Percentiles rank a stretch among this genome's conserved stretches.
phyloP scores from a whole-genome alignment of 805 yeast genomes.

The Kodamaea kakaduensis region DNA sequence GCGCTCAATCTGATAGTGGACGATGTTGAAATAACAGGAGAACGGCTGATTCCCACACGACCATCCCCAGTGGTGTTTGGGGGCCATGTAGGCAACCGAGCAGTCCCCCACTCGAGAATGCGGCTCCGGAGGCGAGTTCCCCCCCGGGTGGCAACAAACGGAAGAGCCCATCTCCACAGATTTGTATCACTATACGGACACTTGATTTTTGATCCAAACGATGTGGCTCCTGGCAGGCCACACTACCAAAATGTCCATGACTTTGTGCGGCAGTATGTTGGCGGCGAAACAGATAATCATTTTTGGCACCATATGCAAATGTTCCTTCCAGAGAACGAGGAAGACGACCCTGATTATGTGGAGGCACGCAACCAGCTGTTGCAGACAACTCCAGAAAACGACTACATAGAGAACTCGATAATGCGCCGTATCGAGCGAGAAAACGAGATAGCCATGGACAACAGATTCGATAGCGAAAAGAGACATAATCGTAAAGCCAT shows the following conservation, averaged over 20 bases:
- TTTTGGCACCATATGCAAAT: conserved; percentile 1
- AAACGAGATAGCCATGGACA: conserved; percentile 34
- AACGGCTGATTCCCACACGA: conserved; percentile 15
- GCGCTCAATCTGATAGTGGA: conserved; percentile 7
- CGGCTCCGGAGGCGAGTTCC: not conserved
- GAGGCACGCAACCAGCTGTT: conserved; percentile 5
- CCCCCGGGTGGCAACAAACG: not conserved
- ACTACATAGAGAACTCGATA: conserved; percentile 25
- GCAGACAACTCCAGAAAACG: conserved; percentile 6
- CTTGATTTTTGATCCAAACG: conserved; percentile 2
- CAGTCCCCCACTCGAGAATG: not conserved
- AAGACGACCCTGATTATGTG: conserved; percentile 5
- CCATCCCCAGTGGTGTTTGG: too few relatives aligned
- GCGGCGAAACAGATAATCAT: conserved; percentile 1
- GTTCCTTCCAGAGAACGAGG: conserved; percentile 6
- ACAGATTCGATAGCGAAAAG: conserved; percentile 29
- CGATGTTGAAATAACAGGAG: conserved; percentile 22
- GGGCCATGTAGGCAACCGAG: conserved; percentile 1
- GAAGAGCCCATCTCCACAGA: conserved; percentile 3
- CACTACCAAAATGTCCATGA: conserved; percentile 6
- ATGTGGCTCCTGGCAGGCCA: not conserved
- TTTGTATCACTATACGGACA: conserved; percentile 7
- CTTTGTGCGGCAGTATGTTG: conserved; percentile 3
- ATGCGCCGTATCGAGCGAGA: conserved; percentile 39
- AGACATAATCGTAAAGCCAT: conserved; percentile 27